phyloP scores from a whole-genome alignment of 257 asterid genomes.

The Solanum virginianum region DNA sequence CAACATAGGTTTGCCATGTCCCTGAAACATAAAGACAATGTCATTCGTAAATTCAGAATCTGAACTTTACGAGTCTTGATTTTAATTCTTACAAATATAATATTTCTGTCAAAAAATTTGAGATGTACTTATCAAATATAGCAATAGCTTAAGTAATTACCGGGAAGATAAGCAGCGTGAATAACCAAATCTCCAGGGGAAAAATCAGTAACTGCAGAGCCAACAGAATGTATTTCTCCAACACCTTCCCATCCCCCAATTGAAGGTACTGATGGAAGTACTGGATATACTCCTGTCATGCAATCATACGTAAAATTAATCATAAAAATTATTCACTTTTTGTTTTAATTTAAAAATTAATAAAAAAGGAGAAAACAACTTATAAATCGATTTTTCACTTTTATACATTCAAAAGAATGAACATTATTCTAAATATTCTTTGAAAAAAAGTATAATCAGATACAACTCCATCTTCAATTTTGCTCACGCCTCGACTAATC shows the following conservation, averaged over 20 bases:
- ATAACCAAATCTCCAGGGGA: constrained; percentile 80
- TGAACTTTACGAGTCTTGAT: background rate
- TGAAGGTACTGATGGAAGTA: constrained; percentile 73
- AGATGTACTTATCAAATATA: too few species aligned
- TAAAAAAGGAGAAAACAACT: too few species aligned
- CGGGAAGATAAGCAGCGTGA: constrained; percentile 78
- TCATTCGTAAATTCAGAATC: background rate
- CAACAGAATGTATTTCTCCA: constrained; percentile 68
- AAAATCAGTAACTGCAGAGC: constrained; percentile 52
- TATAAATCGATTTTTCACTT: too few species aligned
- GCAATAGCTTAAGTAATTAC: constrained; percentile 6
- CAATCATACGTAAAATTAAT: background rate
- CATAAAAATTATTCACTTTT: background rate
- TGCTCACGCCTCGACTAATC: too few species aligned
- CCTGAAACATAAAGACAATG: constrained; percentile 15
- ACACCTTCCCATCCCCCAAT: constrained; percentile 96
- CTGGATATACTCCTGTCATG: constrained; percentile 65
- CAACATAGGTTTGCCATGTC: constrained; percentile 88
- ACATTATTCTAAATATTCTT: too few species aligned
- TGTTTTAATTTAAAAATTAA: too few species aligned
- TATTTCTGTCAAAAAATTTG: too few species aligned
- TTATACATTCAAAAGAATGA: too few species aligned
- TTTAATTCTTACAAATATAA: too few species aligned
- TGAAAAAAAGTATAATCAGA: too few species aligned
- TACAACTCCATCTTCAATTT: too few species aligned